These are phyloP conservation scores for Fusarium denticulatum DNA, from an alignment of 2,329 filamentous ascomycete species.

Conservation along the genomic window DNA sequence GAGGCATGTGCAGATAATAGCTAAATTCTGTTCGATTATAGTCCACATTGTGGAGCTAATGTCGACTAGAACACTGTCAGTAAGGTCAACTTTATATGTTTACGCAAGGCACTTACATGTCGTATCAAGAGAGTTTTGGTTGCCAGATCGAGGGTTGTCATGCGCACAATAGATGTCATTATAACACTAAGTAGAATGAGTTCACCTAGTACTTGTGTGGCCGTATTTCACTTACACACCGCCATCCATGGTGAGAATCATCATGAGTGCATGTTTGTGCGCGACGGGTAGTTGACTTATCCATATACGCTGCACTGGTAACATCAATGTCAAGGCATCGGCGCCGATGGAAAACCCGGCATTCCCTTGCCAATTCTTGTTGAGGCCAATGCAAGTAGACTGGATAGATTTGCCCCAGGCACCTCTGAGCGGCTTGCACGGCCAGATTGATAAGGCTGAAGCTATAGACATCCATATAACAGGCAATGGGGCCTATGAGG, in stretches of 20 bases:
- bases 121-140: constrained; percentile 50
- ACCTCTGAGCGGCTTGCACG: constrained; percentile 59
- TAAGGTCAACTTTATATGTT: neutral
- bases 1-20: constrained; percentile 53
- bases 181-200: constrained; percentile 44
- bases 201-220: neutral
- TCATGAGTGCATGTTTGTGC: constrained; percentile 54
- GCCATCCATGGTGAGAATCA: constrained; percentile 56
- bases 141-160: constrained; percentile 53
- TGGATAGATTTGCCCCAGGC: constrained; percentile 57
- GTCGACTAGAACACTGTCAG: constrained; percentile 38
- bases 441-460: constrained; percentile 57
- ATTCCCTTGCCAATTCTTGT: constrained; percentile 60
- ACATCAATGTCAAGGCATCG: constrained; percentile 56
- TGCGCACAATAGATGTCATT: constrained; percentile 55
- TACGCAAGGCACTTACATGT: constrained; percentile 44
- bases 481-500: constrained; percentile 54
- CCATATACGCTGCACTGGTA: constrained; percentile 60
- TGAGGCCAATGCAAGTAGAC: constrained; percentile 57
- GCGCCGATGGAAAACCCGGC: constrained; percentile 58
- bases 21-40: constrained; percentile 52
- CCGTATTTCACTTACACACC: constrained; percentile 50
- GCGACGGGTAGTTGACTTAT: constrained; percentile 53
- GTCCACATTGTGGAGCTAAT: constrained; percentile 53
- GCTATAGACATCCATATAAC: constrained; percentile 60